A percentile compares a stretch with the other conserved stretches of the same genome.
These are phyloP conservation scores for Bothriochloa decipiens DNA, from an alignment of 176 grass and related monocot genomes.

Conservation along the genomic window DNA sequence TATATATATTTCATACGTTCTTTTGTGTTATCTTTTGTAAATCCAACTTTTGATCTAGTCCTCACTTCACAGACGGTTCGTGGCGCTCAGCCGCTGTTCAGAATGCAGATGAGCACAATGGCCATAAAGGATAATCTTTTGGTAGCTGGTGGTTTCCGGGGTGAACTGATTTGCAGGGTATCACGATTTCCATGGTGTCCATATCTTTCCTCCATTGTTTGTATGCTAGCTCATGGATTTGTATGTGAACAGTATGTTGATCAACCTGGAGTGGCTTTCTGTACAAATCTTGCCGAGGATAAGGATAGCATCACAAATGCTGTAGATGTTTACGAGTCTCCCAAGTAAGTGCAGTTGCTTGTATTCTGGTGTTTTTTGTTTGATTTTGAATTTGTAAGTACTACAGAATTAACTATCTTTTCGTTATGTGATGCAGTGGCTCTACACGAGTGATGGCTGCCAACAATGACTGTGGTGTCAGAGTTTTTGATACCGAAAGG, in stretches of 20 bases:
- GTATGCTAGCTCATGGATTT: not conserved
- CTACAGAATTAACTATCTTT: not conserved
- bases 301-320: slow-evolving; percentile 70
- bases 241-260: slow-evolving; percentile 50
- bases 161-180: slow-evolving; percentile 88
- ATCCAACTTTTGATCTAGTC: not conserved
- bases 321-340: slow-evolving; percentile 60
- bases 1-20: not conserved
- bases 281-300: slow-evolving; percentile 55
- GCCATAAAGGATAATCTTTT: slow-evolving; percentile 59
- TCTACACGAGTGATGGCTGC: slow-evolving; percentile 51
- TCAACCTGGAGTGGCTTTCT: slow-evolving; percentile 65
- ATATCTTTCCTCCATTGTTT: not conserved
- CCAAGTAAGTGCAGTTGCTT: slow-evolving; percentile 50
- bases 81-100: slow-evolving; percentile 54
- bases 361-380: not conserved
- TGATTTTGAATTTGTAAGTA: not conserved
- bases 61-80: slow-evolving; percentile 33
- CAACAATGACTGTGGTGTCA: slow-evolving; percentile 64
- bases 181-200: not conserved
- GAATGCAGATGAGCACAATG: slow-evolving; percentile 77
- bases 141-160: slow-evolving; percentile 73
- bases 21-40: not conserved
- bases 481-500: slow-evolving; percentile 52
- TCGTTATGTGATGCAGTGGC: slow-evolving; percentile 50